These are phyloP conservation scores for Oryza coarctata DNA, from an alignment of 176 grass and related monocot species.

Conservation along the genomic window DNA sequence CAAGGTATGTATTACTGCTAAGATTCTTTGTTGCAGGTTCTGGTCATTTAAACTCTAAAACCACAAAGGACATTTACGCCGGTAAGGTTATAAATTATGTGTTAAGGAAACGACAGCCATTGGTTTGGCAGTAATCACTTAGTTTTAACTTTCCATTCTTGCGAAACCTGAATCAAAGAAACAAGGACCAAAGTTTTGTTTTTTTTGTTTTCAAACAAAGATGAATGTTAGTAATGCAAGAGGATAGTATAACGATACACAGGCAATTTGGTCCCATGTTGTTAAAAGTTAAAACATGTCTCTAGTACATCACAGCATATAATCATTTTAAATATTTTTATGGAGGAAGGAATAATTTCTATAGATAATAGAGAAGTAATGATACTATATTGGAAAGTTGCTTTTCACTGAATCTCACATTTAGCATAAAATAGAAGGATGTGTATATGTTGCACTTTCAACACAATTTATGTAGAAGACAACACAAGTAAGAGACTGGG, in stretches of 20 bases:
- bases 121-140: neutral
- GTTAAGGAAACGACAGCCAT: neutral
- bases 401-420: neutral
- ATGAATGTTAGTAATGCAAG: too few relatives aligned
- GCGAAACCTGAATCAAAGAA: neutral
- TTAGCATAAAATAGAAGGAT: neutral
- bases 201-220: neutral
- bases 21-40: neutral
- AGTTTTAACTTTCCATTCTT: neutral
- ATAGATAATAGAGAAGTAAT: neutral
- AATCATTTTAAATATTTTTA: neutral
- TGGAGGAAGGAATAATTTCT: neutral
- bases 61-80: neutral
- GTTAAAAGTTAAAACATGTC: too few relatives aligned
- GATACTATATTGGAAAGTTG: neutral
- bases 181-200: neutral
- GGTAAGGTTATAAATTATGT: neutral
- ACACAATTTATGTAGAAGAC: neutral
- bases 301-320: too few relatives aligned
- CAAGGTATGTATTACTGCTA: neutral
- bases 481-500: neutral
- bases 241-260: too few relatives aligned
- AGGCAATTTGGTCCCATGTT: too few relatives aligned
- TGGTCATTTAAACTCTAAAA: constrained; percentile 11
- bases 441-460: neutral